Evolutionary conservation across 2,329 filamentous ascomycete genomes (phyloP).

Genomic region (Penicillium sp.): DNA sequence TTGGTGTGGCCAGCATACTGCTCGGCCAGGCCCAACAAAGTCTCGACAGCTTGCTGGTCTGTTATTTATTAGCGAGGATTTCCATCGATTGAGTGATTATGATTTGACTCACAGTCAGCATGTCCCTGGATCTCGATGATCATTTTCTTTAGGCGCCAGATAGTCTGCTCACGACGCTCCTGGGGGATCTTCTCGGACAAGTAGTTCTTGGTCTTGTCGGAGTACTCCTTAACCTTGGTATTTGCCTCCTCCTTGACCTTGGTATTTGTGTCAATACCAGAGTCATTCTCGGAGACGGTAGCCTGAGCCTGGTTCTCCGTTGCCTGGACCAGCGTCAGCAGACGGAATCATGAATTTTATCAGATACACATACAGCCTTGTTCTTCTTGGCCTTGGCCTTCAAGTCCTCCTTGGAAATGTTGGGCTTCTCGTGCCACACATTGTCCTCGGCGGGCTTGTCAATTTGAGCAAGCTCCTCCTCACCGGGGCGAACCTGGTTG

Average conservation of each 20-base stretch:
- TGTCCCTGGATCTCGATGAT: slow-evolving; percentile 94
- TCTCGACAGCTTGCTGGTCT: slow-evolving; percentile 85
- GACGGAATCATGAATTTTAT: not conserved
- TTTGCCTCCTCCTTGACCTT: slow-evolving; percentile 49
- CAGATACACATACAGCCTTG: slow-evolving; percentile 47
- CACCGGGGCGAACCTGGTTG: slow-evolving; percentile 67
- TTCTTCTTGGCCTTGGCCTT: slow-evolving; percentile 58
- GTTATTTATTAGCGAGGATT: not conserved
- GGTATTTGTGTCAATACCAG: slow-evolving; percentile 49
- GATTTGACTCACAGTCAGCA: slow-evolving; percentile 65
- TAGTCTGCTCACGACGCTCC: slow-evolving; percentile 86
- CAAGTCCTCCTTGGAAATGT: slow-evolving; percentile 68
- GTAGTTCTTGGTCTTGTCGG: slow-evolving; percentile 62
- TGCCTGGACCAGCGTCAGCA: slow-evolving; percentile 34
- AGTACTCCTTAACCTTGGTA: slow-evolving; percentile 37
- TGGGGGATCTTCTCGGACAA: slow-evolving; percentile 81
- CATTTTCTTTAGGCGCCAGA: slow-evolving; percentile 97
- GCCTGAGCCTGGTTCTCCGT: slow-evolving; percentile 53
- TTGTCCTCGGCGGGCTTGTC: slow-evolving; percentile 85
- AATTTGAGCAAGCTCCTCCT: slow-evolving; percentile 72
- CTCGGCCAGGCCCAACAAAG: slow-evolving; percentile 77
- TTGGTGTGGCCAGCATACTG: slow-evolving; percentile 75
- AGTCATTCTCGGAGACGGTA: slow-evolving; percentile 47
- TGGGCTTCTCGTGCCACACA: slow-evolving; percentile 84
- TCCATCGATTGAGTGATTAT: no score